Evolutionary conservation across 352 stramenopile genomes (phyloP).

Genomic region (Phytophthora pini): DNA sequence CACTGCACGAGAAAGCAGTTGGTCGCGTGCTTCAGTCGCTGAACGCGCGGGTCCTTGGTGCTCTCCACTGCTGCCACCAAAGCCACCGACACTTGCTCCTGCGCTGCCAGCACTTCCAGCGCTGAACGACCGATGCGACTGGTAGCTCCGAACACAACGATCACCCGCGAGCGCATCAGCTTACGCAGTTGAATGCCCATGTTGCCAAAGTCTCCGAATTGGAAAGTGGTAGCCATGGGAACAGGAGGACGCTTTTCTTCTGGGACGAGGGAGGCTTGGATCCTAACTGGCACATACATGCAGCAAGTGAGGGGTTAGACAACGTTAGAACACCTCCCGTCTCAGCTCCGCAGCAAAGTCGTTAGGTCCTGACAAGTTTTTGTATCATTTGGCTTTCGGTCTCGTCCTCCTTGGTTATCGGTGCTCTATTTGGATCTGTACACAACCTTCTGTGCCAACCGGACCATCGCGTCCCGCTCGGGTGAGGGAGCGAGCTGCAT

Average conservation of each 20-base stretch:
- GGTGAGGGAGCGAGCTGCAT: slow-evolving; percentile 88
- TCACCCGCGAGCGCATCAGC: slow-evolving; percentile 59
- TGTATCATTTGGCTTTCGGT: slow-evolving; percentile 26
- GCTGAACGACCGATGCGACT: slow-evolving; percentile 67
- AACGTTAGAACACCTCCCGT: slow-evolving; percentile 4
- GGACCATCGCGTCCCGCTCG: slow-evolving; percentile 85
- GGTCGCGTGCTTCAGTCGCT: slow-evolving; percentile 58
- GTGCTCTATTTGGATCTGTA: slow-evolving; percentile 87
- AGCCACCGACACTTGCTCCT: slow-evolving; percentile 51
- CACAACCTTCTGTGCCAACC: slow-evolving; percentile 89
- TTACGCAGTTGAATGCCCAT: slow-evolving; percentile 72
- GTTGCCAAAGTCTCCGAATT: slow-evolving; percentile 16
- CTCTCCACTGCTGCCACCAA: slow-evolving; percentile 69
- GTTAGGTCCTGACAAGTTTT: slow-evolving; percentile 22
- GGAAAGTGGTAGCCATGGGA: slow-evolving; percentile 17
- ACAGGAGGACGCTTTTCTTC: slow-evolving; percentile 17
- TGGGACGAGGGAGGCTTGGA: slow-evolving; percentile 28
- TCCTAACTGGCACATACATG: slow-evolving; percentile 29
- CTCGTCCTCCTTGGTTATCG: slow-evolving; percentile 18
- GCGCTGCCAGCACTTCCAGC: slow-evolving; percentile 54
- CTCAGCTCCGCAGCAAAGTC: slow-evolving; percentile 2
- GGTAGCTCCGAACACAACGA: slow-evolving; percentile 81
- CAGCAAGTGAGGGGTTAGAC: slow-evolving; percentile 14
- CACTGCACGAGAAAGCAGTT: slow-evolving; percentile 67
- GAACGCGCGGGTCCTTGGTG: slow-evolving; percentile 52